A percentile compares a stretch with the other conserved stretches of the same genome.
Evolutionary conservation across 306 rosid species (phyloP).

Genomic region (Fagus crenata): DNA sequence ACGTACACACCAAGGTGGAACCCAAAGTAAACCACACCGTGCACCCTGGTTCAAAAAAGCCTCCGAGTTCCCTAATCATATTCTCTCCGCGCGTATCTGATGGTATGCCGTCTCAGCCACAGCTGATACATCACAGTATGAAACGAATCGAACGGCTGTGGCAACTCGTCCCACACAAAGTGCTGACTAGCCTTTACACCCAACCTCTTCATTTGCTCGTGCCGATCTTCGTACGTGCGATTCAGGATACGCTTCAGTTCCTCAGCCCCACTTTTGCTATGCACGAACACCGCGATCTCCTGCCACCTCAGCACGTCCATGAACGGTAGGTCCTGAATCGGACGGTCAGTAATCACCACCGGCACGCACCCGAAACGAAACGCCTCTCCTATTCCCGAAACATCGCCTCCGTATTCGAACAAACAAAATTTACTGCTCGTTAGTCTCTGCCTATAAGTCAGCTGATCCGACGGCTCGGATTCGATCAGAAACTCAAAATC

Average conservation of each 20-base stretch:
- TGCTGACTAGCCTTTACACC: constrained; percentile 58
- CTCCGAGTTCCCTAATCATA: not conserved
- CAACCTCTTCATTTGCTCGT: constrained; percentile 34
- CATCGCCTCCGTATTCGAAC: constrained; percentile 41
- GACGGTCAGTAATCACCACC: constrained; percentile 49
- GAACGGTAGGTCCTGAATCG: constrained; percentile 60
- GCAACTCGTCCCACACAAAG: constrained; percentile 56
- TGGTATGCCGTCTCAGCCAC: constrained; percentile 71
- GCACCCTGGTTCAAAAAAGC: too few species aligned
- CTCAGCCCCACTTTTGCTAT: constrained; percentile 10
- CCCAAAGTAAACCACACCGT: too few species aligned
- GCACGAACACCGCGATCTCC: constrained; percentile 54
- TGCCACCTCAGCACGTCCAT: constrained; percentile 74
- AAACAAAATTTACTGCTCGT: constrained; percentile 49
- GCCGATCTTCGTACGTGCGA: constrained; percentile 31
- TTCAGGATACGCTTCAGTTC: constrained; percentile 35
- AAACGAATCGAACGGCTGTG: constrained; percentile 65
- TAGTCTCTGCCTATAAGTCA: constrained; percentile 23
- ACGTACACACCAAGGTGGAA: not conserved
- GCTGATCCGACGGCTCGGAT: constrained; percentile 33
- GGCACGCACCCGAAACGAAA: constrained; percentile 63
- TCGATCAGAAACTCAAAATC: constrained; percentile 39
- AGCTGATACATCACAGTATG: constrained; percentile 66
- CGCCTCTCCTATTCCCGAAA: constrained; percentile 56
- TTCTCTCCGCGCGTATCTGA: constrained; percentile 46